Evolutionary conservation across 2,329 filamentous ascomycete species (phyloP), one percentile per base, ranked within the genome.

Genomic region (Sclerotinia glacialis): DNA sequence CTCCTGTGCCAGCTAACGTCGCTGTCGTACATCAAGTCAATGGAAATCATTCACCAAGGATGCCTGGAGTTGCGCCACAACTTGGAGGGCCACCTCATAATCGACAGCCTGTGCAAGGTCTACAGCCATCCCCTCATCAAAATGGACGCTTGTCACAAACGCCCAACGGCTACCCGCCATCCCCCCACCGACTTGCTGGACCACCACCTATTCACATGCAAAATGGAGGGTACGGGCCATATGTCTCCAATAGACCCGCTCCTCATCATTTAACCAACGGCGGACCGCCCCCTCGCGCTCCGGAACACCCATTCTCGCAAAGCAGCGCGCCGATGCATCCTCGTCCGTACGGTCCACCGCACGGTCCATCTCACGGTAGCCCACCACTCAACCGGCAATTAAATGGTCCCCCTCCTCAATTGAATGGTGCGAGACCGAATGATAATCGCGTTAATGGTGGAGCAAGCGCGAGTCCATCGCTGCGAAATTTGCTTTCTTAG

Each of bases 391-490:
- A 61, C 67, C 75, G 66, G 68, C 74, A 71, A 23, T 73, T 72
- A 47, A 37, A 58, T 40, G 67, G 66, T 72, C 75, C 66, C 44
- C 54, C 58, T 8, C 64, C 42, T 71, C 76, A 71, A 56, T 71
- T 67, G 34, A 77, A 75, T 62, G 71, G 72, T 11, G 69, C 74
- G 40, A 66, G 77, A 56, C 73, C 78, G 62, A 73, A 74, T 63
- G 82, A 84, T 59, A 76, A 69, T 26, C 79, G 83, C 58, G 80
- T 83, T 42, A 78, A 83, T 40, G 85, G 84, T 61, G 89, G 89
- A n/a, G 90, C 90, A 5, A 93, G 90, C 73, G 89, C 90, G 21
- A 93, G 88, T 74, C 89, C 90, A 14, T 92, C 90, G 12, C 77
- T 93, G 69, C 86, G 88, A 72, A 93, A 93, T 73, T 78, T 93